phyloP scores from a whole-genome alignment of 2,329 filamentous ascomycete genomes.

The Monilinia polystroma region DNA sequence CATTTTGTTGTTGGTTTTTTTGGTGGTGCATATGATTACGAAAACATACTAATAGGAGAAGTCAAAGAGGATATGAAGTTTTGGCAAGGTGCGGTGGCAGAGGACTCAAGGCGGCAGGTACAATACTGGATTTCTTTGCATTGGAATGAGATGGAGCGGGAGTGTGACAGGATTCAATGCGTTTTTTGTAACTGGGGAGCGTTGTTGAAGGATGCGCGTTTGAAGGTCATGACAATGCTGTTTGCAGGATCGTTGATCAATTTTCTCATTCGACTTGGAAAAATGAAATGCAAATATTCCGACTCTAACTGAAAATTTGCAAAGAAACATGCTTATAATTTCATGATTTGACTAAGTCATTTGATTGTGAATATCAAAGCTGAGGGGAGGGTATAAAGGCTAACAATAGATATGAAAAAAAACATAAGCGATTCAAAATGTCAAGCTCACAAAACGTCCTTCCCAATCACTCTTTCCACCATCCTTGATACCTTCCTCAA shows the following conservation, averaged over 20 bases:
- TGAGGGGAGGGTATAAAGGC: not conserved
- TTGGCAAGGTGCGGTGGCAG: not conserved
- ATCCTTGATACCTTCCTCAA: conserved; percentile 2
- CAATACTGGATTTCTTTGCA: not conserved
- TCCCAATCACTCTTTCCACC: conserved; percentile 5
- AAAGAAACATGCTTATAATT: not conserved
- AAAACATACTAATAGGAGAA: not conserved
- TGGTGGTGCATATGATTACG: not conserved
- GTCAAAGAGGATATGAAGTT: not conserved
- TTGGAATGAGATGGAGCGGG: not conserved
- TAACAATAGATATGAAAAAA: not conserved
- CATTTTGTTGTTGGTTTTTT: not conserved
- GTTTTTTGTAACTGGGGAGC: not conserved
- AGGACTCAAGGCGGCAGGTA: not conserved
- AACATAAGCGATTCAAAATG: not conserved
- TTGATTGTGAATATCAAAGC: not conserved
- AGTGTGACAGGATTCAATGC: not conserved
- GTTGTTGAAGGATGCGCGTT: too few species aligned
- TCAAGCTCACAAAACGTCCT: conserved; percentile 11
- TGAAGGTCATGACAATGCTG: not conserved
- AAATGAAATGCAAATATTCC: not conserved
- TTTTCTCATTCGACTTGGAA: too few species aligned
- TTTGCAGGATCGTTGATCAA: not conserved
- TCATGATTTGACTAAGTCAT: not conserved
- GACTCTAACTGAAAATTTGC: not conserved